These are phyloP conservation scores for Ascochyta koolunga DNA, from an alignment of 2,329 filamentous ascomycete species.

Conservation along the genomic window DNA sequence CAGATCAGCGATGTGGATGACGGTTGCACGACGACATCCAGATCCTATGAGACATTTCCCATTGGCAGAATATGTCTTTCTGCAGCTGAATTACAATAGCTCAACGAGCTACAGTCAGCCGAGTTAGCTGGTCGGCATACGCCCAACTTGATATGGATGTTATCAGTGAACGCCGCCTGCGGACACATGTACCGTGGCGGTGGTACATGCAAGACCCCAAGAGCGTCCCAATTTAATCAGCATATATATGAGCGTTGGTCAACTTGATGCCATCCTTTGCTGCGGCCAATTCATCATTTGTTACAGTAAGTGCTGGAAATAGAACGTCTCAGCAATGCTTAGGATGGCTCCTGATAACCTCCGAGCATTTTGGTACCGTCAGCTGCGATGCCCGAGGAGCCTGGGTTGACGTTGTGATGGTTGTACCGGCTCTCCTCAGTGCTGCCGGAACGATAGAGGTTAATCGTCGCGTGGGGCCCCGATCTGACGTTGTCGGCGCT, in stretches of 20 bases:
- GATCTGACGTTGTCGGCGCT: conserved; percentile 10
- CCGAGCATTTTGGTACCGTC: not conserved
- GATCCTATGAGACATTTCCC: not conserved
- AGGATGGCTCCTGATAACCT: conserved; percentile 10
- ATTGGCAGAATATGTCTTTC: conserved; percentile 10
- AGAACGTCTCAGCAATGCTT: conserved; percentile 11
- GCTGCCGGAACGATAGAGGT: conserved; percentile 15
- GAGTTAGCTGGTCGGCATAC: conserved; percentile 5
- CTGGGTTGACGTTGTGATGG: conserved; percentile 16
- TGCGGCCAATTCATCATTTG: not conserved
- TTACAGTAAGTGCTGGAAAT: conserved; percentile 3
- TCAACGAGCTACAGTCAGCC: conserved; percentile 8
- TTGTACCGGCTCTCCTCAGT: conserved; percentile 17
- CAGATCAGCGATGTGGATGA: conserved; percentile 13
- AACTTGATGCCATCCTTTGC: not conserved
- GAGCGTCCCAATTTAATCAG: not conserved
- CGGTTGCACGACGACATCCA: conserved; percentile 10
- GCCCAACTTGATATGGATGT: not conserved
- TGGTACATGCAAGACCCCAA: conserved; percentile 6
- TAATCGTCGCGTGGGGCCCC: conserved; percentile 10
- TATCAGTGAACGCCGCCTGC: conserved; percentile 7
- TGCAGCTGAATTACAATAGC: conserved; percentile 10
- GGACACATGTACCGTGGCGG: conserved; percentile 7
- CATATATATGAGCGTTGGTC: not conserved
- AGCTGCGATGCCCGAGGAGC: conserved; percentile 4